Evolutionary conservation across 2,329 filamentous ascomycete genomes (phyloP).

Genomic region (Lecanosticta acicola): DNA sequence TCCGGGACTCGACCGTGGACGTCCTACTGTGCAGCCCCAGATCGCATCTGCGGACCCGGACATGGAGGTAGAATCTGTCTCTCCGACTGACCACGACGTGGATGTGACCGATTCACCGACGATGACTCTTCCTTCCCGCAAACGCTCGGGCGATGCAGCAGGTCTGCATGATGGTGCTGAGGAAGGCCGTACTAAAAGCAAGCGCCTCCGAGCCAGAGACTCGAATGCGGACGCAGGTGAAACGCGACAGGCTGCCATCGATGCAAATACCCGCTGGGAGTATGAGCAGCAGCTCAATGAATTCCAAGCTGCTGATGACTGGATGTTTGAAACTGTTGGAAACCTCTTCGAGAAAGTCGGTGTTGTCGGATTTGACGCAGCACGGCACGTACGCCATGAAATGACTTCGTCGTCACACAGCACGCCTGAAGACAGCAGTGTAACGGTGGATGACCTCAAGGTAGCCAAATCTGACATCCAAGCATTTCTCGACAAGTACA

Average conservation of each 20-base stretch:
- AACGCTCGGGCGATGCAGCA: conserved; percentile 56
- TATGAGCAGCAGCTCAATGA: conserved; percentile 51
- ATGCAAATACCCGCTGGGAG: conserved; percentile 50
- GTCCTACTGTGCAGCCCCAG: conserved; percentile 28
- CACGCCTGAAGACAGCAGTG: conserved; percentile 2
- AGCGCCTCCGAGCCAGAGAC: conserved; percentile 56
- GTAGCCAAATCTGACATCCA: conserved; percentile 22
- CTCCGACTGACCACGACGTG: conserved; percentile 27
- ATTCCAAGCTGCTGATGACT: conserved; percentile 52
- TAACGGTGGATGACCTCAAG: conserved; percentile 10
- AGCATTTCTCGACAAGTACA: conserved; percentile 26
- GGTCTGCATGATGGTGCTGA: conserved; percentile 54
- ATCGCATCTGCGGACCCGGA: conserved; percentile 26
- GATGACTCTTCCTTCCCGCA: conserved; percentile 45
- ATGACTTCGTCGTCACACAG: conserved; percentile 12
- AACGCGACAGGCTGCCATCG: conserved; percentile 31
- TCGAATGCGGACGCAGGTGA: conserved; percentile 46
- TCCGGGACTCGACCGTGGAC: conserved; percentile 28
- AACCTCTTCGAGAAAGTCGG: conserved; percentile 49
- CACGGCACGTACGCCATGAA: conserved; percentile 27
- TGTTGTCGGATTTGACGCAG: conserved; percentile 36
- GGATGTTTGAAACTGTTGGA: conserved; percentile 50
- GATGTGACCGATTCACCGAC: conserved; percentile 27
- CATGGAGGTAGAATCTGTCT: conserved; percentile 13
- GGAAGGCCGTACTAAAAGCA: conserved; percentile 53